These are phyloP conservation scores for Phaeotremella skinneri DNA, from an alignment of 768 basidiomycete genomes.

Conservation along the genomic window DNA sequence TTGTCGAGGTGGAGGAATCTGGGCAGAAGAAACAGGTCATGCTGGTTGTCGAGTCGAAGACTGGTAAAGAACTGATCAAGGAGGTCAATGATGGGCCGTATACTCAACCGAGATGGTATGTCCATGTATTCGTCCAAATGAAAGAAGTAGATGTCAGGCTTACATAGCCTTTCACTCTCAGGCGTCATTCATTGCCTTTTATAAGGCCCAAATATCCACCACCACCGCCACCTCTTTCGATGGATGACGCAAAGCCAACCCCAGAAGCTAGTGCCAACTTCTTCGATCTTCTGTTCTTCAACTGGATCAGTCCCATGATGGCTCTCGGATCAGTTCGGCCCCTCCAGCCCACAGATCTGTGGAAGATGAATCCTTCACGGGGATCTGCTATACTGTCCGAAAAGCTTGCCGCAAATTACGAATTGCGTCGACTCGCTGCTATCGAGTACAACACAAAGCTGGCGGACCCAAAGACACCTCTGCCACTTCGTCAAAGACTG, in stretches of 20 bases:
- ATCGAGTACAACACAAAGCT: slow-evolving; percentile 70
- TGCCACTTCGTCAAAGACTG: slow-evolving; percentile 56
- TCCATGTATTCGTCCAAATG: background rate
- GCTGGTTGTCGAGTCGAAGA: slow-evolving; percentile 40
- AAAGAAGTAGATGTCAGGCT: background rate
- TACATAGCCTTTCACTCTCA: slow-evolving; percentile 4
- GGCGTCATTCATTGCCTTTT: slow-evolving; percentile 46
- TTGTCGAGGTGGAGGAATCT: slow-evolving; percentile 36
- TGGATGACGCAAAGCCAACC: slow-evolving; percentile 53
- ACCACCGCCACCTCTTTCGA: slow-evolving; percentile 46
- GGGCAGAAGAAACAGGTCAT: slow-evolving; percentile 33
- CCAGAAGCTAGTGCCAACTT: slow-evolving; percentile 68
- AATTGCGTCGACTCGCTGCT: slow-evolving; percentile 60
- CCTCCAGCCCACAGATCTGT: slow-evolving; percentile 75
- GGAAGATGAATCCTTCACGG: slow-evolving; percentile 67
- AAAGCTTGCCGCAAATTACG: slow-evolving; percentile 65
- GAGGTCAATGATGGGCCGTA: slow-evolving; percentile 38
- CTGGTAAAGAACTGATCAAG: slow-evolving; percentile 37
- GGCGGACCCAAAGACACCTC: slow-evolving; percentile 65
- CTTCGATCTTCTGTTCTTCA: slow-evolving; percentile 64
- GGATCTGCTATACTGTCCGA: slow-evolving; percentile 63
- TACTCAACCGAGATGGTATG: slow-evolving; percentile 43
- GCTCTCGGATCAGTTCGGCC: slow-evolving; percentile 74
- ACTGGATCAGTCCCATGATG: slow-evolving; percentile 73
- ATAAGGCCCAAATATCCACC: slow-evolving; percentile 47